Base-by-base conservation (phyloP, 345 rosid genomes). In the Salix suchowensis region DNA sequence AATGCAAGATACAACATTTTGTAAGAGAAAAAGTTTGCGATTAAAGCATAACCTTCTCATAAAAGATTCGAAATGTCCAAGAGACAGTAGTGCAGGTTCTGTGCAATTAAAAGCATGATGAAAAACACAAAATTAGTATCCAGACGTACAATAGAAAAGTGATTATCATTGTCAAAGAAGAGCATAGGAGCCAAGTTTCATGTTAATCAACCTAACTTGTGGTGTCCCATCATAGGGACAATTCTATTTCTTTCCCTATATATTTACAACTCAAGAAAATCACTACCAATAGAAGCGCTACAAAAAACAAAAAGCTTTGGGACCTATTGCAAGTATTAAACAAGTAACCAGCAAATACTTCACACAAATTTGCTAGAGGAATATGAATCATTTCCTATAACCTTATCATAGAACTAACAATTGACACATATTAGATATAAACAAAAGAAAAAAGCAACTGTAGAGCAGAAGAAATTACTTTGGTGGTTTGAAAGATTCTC, bases 401-500 rank as follows among this genome's bases (percentile, higher is more conserved):
- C 32, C 54, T 64, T 61, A 39, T 24, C 11, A 28, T 4, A 73
- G 3, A 62, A 62, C 21, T 48, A 65, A 23, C 26, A 14, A 52
- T 58, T 32, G 44, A 30, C 12, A 62, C 68, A 30, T 39, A 55
- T 36, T 34, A 71, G 19, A 62, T 6, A 55, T 68, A 48, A 67
- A 55, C 67, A 40, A 30, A 67, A 34, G 15, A 34, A 13, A 24
- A 23, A 24, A 23, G 66, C 32, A 42, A 5, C 14, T 24, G 15
- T 1, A 21, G 14, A 26, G 6, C 34, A 32, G 32, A 65, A 7
- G 8, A 65, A 6, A 15, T 89, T 85, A 91, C 96, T 89, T 91
- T 75, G 93, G 96, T 37, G 96, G 96, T 85, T 73, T 91, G 76
- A 91, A 91, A 75, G 93, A 89, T 79, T 91, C 96, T 81, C 96